These are phyloP conservation scores for Triticum timopheevii DNA, from an alignment of 176 grass and related monocot genomes.

Conservation along the genomic window DNA sequence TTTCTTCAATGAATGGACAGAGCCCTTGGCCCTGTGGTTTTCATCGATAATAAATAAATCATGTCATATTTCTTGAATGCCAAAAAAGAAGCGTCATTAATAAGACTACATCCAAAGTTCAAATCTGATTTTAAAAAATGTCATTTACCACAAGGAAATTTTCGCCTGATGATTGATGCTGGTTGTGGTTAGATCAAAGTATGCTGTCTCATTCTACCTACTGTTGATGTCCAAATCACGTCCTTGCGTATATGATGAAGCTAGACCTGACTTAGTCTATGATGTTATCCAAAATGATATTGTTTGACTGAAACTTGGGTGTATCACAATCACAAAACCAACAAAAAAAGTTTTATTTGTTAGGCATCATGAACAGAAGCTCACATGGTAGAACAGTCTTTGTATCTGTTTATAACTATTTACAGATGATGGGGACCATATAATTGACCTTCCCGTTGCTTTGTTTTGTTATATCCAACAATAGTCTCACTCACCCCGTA, in stretches of 20 bases:
- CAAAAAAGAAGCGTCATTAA: background rate
- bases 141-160: background rate
- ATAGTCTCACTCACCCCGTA: background rate
- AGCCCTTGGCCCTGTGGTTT: background rate
- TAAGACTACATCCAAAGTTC: background rate
- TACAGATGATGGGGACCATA: slow-evolving; percentile 1
- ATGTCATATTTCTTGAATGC: background rate
- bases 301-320: background rate
- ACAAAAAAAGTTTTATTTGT: background rate
- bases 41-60: background rate
- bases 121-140: background rate
- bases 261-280: background rate
- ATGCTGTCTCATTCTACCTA: background rate
- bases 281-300: background rate
- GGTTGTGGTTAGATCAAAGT: background rate
- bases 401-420: background rate
- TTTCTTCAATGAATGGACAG: background rate
- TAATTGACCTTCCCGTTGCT: background rate
- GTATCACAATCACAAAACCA: background rate
- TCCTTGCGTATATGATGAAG: background rate
- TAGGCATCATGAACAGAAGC: slow-evolving; percentile 1
- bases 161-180: background rate
- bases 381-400: slow-evolving; percentile 7
- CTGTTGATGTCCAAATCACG: background rate
- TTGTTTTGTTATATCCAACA: background rate